A percentile compares a stretch with the other conserved stretches of the same genome.
phyloP scores from a whole-genome alignment of 495 filamentous ascomycete species.

The Penicillium silybi region DNA sequence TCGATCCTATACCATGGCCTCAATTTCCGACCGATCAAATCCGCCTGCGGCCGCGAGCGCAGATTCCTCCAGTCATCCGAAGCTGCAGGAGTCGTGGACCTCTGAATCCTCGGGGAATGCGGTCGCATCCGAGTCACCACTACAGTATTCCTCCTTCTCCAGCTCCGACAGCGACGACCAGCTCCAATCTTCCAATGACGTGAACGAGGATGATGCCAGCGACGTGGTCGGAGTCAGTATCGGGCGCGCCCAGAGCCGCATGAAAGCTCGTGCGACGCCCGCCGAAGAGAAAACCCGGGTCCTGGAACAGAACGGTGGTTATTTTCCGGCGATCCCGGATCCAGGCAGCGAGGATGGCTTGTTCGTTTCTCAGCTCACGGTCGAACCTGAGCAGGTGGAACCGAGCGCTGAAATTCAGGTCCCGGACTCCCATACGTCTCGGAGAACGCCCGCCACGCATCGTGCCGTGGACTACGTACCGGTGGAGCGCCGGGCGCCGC shows the following conservation, averaged over 20 bases:
- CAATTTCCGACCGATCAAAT: conserved; percentile 4
- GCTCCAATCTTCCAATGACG: conserved; percentile 14
- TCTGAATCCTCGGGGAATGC: conserved; percentile 22
- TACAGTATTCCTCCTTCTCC: conserved; percentile 26
- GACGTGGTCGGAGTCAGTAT: conserved; percentile 77
- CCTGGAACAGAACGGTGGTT: conserved; percentile 54
- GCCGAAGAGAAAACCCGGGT: conserved; percentile 70
- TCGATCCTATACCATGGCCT: conserved; percentile 2
- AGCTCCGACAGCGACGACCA: conserved; percentile 41
- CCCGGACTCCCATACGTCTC: neutral
- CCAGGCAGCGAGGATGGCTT: conserved; percentile 25
- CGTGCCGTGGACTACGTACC: neutral
- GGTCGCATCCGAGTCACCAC: conserved; percentile 19
- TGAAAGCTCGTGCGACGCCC: conserved; percentile 67
- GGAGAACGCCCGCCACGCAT: conserved; percentile 1
- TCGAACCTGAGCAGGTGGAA: conserved; percentile 31
- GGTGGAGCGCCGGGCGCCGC: conserved; percentile 6
- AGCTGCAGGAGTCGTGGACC: conserved; percentile 14
- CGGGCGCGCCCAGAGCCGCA: conserved; percentile 63
- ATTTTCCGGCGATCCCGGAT: conserved; percentile 45
- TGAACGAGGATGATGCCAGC: conserved; percentile 44
- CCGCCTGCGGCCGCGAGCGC: neutral
- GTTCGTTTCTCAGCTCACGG: conserved; percentile 31
- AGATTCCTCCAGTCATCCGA: neutral
- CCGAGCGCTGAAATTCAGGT: neutral